Evolutionary conservation across 106 monocot species (phyloP).

Genomic region (Posidonia australis): DNA sequence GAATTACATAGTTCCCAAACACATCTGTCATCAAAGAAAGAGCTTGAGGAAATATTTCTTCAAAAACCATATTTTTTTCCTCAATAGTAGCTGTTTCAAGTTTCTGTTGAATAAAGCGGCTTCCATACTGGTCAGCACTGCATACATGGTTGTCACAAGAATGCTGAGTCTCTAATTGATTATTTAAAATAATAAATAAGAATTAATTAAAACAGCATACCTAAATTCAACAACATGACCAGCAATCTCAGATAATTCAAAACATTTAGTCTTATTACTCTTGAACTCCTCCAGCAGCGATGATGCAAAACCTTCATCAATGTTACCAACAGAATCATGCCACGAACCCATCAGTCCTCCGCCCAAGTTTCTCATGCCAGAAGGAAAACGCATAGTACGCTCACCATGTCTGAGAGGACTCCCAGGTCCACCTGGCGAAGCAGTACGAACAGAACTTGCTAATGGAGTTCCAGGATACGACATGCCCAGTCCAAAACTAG

Average conservation of each 20-base stretch:
- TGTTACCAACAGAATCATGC: slow-evolving; percentile 23
- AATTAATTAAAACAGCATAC: slow-evolving; percentile 22
- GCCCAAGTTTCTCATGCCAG: slow-evolving; percentile 51
- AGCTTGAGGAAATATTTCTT: slow-evolving; percentile 59
- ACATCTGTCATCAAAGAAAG: slow-evolving; percentile 76
- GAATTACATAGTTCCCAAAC: slow-evolving; percentile 88
- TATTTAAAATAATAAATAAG: not conserved
- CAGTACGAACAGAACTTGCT: slow-evolving; percentile 31
- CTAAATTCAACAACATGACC: slow-evolving; percentile 98
- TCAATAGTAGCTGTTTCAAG: slow-evolving; percentile 62
- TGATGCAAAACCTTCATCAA: slow-evolving; percentile 54
- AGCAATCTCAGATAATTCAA: slow-evolving; percentile 81
- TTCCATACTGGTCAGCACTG: slow-evolving; percentile 82
- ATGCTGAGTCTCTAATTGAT: not conserved
- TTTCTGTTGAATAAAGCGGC: slow-evolving; percentile 85
- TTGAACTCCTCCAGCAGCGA: slow-evolving; percentile 92
- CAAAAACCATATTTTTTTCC: slow-evolving; percentile 65
- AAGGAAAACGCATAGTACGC: slow-evolving; percentile 28
- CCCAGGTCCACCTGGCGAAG: slow-evolving; percentile 48
- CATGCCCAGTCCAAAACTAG: slow-evolving; percentile 41
- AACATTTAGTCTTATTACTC: slow-evolving; percentile 78
- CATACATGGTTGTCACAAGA: not conserved
- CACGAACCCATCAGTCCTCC: slow-evolving; percentile 41
- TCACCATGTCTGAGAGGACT: slow-evolving; percentile 59
- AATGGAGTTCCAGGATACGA: slow-evolving; percentile 50